phyloP scores from a whole-genome alignment of 1,284 basidiomycete species.

The Austroboletus olivaceoglutinosus region DNA sequence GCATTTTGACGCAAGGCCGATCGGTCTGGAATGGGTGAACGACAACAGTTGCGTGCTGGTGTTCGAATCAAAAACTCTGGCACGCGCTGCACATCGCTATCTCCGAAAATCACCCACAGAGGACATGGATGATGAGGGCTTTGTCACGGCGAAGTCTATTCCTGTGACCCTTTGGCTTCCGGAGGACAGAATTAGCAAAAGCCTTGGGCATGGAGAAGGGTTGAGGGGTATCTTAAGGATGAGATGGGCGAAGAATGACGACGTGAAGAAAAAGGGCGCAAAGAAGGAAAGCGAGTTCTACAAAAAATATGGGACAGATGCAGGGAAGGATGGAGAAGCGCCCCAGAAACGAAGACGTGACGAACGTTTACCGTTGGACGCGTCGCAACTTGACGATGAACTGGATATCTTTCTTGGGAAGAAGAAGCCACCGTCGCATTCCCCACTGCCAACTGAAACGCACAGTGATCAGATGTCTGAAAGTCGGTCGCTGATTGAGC shows the following conservation, averaged over 20 bases:
- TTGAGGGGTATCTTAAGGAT: slow-evolving; percentile 62
- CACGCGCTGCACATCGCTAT: slow-evolving; percentile 48
- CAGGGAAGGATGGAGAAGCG: slow-evolving; percentile 52
- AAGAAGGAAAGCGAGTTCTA: slow-evolving; percentile 71
- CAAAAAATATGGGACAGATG: slow-evolving; percentile 61
- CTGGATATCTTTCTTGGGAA: slow-evolving; percentile 62
- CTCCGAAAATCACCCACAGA: slow-evolving; percentile 53
- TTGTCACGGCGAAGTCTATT: slow-evolving; percentile 60
- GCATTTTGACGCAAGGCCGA: slow-evolving; percentile 65
- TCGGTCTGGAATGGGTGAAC: slow-evolving; percentile 76
- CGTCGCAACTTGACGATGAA: slow-evolving; percentile 46
- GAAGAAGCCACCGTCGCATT: slow-evolving; percentile 28
- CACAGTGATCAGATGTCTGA: slow-evolving; percentile 58
- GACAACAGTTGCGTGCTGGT: slow-evolving; percentile 76
- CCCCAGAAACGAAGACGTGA: slow-evolving; percentile 39
- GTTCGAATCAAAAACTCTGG: slow-evolving; percentile 54
- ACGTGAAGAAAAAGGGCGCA: slow-evolving; percentile 73
- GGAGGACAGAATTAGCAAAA: slow-evolving; percentile 70
- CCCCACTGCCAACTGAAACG: slow-evolving; percentile 60
- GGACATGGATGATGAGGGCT: slow-evolving; percentile 53
- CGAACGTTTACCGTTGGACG: slow-evolving; percentile 20
- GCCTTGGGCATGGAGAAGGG: slow-evolving; percentile 61
- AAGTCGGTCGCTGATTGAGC: slow-evolving; percentile 52
- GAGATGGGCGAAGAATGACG: slow-evolving; percentile 66
- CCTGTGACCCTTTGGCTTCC: slow-evolving; percentile 72